Percentiles rank a stretch among this genome's conserved stretches.
Evolutionary conservation across 306 rosid species (phyloP).

Genomic region (Vachellia pachyceras): DNA sequence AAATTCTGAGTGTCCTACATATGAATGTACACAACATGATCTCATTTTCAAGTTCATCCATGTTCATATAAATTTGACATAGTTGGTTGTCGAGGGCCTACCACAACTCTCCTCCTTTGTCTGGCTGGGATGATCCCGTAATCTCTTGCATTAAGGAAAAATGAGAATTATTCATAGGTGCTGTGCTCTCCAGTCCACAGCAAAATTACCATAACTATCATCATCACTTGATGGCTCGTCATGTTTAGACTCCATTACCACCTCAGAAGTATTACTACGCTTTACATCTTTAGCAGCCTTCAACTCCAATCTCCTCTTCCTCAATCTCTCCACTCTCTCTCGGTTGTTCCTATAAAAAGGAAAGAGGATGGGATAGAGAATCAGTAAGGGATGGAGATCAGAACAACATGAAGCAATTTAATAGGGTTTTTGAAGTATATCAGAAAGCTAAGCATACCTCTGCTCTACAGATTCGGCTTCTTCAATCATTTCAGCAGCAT

Average conservation of each 20-base stretch:
- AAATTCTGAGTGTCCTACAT: neutral
- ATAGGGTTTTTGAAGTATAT: neutral
- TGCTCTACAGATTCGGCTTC: conserved; percentile 91
- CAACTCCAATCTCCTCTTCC: conserved; percentile 70
- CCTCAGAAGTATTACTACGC: conserved; percentile 50
- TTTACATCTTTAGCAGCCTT: conserved; percentile 62
- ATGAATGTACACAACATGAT: neutral
- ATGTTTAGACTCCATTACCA: conserved; percentile 41
- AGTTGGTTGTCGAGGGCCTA: too few species aligned
- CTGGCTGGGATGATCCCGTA: neutral
- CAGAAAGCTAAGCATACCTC: conserved; percentile 51
- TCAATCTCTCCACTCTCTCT: conserved; percentile 76
- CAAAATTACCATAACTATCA: conserved; percentile 71
- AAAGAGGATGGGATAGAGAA: conserved; percentile 3
- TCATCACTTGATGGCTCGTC: conserved; percentile 77
- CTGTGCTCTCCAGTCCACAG: conserved; percentile 97
- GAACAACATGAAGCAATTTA: neutral
- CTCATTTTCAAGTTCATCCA: neutral
- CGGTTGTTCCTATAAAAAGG: conserved; percentile 53
- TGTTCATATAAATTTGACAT: too few species aligned
- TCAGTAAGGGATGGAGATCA: conserved; percentile 19
- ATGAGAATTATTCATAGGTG: conserved; percentile 56
- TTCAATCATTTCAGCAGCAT: conserved; percentile 89
- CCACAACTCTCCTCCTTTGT: too few species aligned
- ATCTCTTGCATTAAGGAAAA: neutral